phyloP scores from a whole-genome alignment of 495 filamentous ascomycete genomes.

The Aspergillus egyptiacus region DNA sequence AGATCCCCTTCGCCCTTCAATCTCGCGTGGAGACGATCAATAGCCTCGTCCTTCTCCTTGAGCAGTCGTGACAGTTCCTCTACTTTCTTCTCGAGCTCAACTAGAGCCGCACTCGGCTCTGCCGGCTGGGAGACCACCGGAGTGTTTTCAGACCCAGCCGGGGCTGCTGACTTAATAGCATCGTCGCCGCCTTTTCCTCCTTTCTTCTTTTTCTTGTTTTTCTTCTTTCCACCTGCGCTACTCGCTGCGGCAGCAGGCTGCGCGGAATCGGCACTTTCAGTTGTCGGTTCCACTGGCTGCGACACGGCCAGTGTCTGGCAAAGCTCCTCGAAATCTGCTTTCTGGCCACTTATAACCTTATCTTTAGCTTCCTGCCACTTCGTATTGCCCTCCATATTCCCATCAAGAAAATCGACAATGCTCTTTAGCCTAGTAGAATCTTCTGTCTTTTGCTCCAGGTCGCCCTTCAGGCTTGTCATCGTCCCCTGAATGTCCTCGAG shows the following conservation, averaged over 20 bases:
- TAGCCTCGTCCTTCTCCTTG: constrained; percentile 62
- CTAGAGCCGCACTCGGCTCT: constrained; percentile 22
- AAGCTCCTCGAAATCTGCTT: constrained; percentile 33
- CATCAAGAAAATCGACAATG: constrained; percentile 36
- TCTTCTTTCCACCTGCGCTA: constrained; percentile 48
- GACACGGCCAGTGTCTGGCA: constrained; percentile 26
- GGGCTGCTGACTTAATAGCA: constrained; percentile 28
- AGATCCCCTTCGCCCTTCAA: constrained; percentile 72
- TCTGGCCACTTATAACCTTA: constrained; percentile 26
- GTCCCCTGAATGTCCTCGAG: constrained; percentile 44
- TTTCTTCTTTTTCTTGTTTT: constrained; percentile 90
- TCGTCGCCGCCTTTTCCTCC: constrained; percentile 50
- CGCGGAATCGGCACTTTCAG: constrained; percentile 16
- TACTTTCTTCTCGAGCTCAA: constrained; percentile 47
- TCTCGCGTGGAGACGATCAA: constrained; percentile 59
- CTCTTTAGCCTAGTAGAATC: constrained; percentile 25
- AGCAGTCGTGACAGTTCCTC: constrained; percentile 55
- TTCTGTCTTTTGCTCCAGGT: constrained; percentile 34
- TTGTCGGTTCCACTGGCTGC: constrained; percentile 14
- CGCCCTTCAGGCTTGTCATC: constrained; percentile 36
- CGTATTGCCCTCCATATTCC: constrained; percentile 26
- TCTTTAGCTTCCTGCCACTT: constrained; percentile 36
- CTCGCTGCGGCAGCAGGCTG: constrained; percentile 18
- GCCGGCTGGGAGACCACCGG: constrained; percentile 21
- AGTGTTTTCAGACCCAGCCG: constrained; percentile 15